Conservation (phyloP, 2,329 filamentous ascomycete species). For the Emergomyces orientalis region DNA sequence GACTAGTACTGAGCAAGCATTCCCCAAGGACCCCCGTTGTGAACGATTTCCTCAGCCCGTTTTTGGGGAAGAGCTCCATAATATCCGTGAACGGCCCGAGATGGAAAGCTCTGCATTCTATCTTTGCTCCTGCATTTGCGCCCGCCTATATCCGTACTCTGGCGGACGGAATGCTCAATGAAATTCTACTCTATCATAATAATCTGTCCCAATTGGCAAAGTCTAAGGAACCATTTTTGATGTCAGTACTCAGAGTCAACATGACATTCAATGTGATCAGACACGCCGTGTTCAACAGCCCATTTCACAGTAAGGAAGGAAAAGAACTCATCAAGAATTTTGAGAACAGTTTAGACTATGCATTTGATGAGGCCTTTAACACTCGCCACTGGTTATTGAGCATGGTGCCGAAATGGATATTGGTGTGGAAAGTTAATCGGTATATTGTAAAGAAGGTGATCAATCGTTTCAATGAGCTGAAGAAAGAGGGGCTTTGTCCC, state of each 20-base stretch:
- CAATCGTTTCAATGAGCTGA: not conserved
- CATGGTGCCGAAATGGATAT: constrained; percentile 12
- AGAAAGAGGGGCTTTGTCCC: not conserved
- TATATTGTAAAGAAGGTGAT: not conserved
- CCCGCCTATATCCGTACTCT: constrained; percentile 24
- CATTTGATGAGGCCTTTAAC: constrained; percentile 18
- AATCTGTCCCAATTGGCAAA: constrained; percentile 29
- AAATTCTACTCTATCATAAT: constrained; percentile 25
- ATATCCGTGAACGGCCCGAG: constrained; percentile 31
- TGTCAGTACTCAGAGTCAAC: constrained; percentile 10
- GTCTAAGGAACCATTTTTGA: constrained; percentile 6
- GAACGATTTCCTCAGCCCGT: constrained; percentile 22
- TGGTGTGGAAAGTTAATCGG: constrained; percentile 14
- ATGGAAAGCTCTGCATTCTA: constrained; percentile 37
- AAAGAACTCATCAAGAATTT: constrained; percentile 10
- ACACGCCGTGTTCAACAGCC: constrained; percentile 20
- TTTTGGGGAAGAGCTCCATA: constrained; percentile 26
- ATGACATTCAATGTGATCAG: constrained; percentile 20
- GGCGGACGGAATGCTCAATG: constrained; percentile 25
- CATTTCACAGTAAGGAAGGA: constrained; percentile 28
- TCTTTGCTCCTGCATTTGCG: constrained; percentile 33
- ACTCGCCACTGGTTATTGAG: constrained; percentile 15
- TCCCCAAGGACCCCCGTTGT: constrained; percentile 28
- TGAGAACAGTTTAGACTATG: constrained; percentile 13
- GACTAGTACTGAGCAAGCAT: constrained; percentile 28